Percentiles rank a stretch among this genome's conserved stretches.
Evolutionary conservation across 192 early-diverging fungal genomes (phyloP).

Genomic region (Coemansia sp.): DNA sequence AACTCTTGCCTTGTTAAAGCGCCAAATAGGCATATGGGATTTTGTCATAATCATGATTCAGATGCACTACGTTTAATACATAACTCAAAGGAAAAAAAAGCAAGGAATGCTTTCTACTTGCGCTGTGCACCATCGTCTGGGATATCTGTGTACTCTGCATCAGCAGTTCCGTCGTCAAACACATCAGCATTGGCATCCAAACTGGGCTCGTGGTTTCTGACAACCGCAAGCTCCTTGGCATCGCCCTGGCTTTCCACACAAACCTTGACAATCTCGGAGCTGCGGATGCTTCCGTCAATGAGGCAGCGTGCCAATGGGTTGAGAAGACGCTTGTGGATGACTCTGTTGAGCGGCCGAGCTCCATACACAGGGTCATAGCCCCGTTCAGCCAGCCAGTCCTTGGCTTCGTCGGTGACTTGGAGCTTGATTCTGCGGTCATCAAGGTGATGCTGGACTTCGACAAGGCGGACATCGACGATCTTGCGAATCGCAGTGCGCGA

Average conservation of each 20-base stretch:
- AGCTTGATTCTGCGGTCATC: slow-evolving; percentile 60
- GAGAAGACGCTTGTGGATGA: slow-evolving; percentile 62
- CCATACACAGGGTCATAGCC: slow-evolving; percentile 73
- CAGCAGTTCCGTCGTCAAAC: slow-evolving; percentile 14
- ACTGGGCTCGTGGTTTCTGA: slow-evolving; percentile 33
- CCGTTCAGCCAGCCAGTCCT: slow-evolving; percentile 62
- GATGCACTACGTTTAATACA: no score
- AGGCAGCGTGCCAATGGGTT: slow-evolving; percentile 59
- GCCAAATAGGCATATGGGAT: no score
- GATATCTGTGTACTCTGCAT: slow-evolving; percentile 39
- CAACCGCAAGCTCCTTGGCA: slow-evolving; percentile 23
- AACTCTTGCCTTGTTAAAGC: no score
- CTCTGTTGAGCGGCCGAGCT: slow-evolving; percentile 67
- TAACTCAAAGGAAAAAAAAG: no score
- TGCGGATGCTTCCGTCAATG: slow-evolving; percentile 65
- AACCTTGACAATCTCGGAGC: slow-evolving; percentile 57
- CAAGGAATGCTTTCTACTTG: not conserved
- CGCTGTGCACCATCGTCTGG: not conserved
- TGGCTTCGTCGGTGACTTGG: slow-evolving; percentile 58
- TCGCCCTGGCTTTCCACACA: slow-evolving; percentile 28
- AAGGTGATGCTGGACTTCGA: slow-evolving; percentile 62
- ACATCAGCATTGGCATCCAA: slow-evolving; percentile 1
- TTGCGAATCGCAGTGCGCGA: slow-evolving; percentile 64
- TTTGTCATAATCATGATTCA: no score
- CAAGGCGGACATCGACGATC: slow-evolving; percentile 74